Base-by-base conservation (phyloP, 768 basidiomycete genomes). In the Suillus fuscotomentosus region DNA sequence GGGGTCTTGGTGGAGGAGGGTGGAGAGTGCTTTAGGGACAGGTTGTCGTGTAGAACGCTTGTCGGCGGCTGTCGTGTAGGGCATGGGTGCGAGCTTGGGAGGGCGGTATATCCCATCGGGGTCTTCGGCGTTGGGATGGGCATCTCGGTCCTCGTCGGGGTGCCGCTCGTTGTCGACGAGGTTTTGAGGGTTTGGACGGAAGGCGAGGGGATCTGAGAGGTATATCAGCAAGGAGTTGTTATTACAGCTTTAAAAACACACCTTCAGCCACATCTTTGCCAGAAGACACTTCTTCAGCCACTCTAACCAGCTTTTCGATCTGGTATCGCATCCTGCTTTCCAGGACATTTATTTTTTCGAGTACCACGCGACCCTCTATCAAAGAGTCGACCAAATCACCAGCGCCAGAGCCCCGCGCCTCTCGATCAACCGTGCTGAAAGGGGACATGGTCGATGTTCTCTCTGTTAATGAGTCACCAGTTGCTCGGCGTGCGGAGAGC, bases 281-380 rank as follows among this genome's bases (percentile, higher is more conserved):
- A 27, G 80, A 70, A 0, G 78, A 76, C 20, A 82, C 78, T 68
- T 91, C 88, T 63, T 89, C 86, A 1, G 94, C 90, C 6, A 92
- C 76, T 65, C 86, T 84, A 34, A 96, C 85, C 20, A 99, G 85
- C 74, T 99, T 98, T 69, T 98, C 95, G 70, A 99, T 94, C 74
- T 99, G 97, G 75, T 99, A 98, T 56, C 85, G 87, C 84, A 99
- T 91, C 71, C 92, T 88, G 61, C 82, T 82, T 76, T 99, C 96
- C 27, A 99, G 82, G 0, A 86, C 83, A 65, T 90, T 89, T 56
- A 91, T 83, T 78, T 97, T 98, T 73, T 99, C 97, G 53, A 99
- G 84, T 10, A 94, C 86, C 51, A 95, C 80, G 14, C 95, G 86
- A 22, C 84, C 83, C 71, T 97, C 88, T 39, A 96, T 83, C 80